Percentiles rank a stretch among this genome's conserved stretches.
phyloP scores from a whole-genome alignment of 768 basidiomycete species.

The Boletus vinaceobasis region DNA sequence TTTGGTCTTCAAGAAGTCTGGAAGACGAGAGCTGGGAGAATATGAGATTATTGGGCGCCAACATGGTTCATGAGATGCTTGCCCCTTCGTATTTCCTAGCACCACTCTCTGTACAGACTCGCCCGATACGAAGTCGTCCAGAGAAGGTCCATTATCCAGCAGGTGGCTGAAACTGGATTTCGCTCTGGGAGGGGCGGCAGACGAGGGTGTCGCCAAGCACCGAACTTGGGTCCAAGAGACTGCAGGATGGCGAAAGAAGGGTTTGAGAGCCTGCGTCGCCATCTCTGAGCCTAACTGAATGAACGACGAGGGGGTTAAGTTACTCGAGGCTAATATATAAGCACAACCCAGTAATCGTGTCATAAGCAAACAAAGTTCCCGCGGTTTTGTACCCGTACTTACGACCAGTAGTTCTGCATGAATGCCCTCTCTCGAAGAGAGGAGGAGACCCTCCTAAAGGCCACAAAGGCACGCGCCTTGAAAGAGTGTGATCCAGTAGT shows the following conservation, averaged over 20 bases:
- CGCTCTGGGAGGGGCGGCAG: slow-evolving; percentile 19
- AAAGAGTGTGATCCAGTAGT: slow-evolving; percentile 75
- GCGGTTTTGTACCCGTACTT: too few relatives aligned
- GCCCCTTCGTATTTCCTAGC: slow-evolving; percentile 71
- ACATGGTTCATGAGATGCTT: slow-evolving; percentile 21
- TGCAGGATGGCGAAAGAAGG: slow-evolving; percentile 9
- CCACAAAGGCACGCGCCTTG: slow-evolving; percentile 75
- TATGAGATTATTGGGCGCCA: not conserved
- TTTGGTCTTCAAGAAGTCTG: slow-evolving; percentile 83
- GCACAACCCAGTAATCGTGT: slow-evolving; percentile 8
- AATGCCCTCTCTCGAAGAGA: slow-evolving; percentile 83
- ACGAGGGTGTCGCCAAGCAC: slow-evolving; percentile 47
- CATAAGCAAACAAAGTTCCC: not conserved
- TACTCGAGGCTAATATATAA: not conserved
- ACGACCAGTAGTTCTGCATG: slow-evolving; percentile 42
- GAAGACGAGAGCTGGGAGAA: slow-evolving; percentile 69
- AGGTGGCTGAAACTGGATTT: slow-evolving; percentile 47
- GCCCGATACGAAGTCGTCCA: slow-evolving; percentile 80
- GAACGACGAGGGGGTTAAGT: not conserved
- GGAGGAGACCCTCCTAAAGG: slow-evolving; percentile 81
- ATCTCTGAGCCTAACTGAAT: slow-evolving; percentile 2
- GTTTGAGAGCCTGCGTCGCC: slow-evolving; percentile 10
- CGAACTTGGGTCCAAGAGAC: slow-evolving; percentile 30
- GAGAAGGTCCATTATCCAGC: slow-evolving; percentile 63
- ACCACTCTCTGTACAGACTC: slow-evolving; percentile 55